Evolutionary conservation across 1,139 yeast genomes (phyloP).

Genomic region (Pichia sp.): DNA sequence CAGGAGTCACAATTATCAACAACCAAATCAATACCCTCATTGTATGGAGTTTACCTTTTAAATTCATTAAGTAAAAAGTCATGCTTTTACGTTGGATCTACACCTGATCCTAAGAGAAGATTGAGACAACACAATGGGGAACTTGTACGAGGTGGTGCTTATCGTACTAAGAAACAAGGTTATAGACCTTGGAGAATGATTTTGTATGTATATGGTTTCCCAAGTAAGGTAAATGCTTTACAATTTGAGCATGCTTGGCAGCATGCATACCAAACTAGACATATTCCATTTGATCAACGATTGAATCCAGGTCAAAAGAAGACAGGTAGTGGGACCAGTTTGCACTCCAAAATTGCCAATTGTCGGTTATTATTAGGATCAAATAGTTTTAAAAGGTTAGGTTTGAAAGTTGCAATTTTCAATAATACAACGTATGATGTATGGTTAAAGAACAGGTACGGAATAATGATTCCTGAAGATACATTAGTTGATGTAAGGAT

Average conservation of each 20-base stretch:
- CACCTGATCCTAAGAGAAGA: conserved; percentile 64
- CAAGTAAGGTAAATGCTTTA: conserved; percentile 60
- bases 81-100: conserved; percentile 68
- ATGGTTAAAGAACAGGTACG: conserved; percentile 18
- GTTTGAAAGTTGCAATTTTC: conserved; percentile 25
- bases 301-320: conserved; percentile 28
- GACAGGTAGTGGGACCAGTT: conserved; percentile 29
- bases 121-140: conserved; percentile 75
- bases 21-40: conserved; percentile 15
- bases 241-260: conserved; percentile 79
- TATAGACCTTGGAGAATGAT: conserved; percentile 71
- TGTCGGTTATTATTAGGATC: conserved; percentile 39
- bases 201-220: conserved; percentile 60
- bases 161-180: conserved; percentile 46
- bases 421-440: conserved; percentile 13
- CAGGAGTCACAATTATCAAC: too few species aligned
- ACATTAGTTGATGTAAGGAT: conserved; percentile 13
- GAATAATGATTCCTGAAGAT: conserved; percentile 18
- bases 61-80: conserved; percentile 49
- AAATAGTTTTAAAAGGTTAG: conserved; percentile 37
- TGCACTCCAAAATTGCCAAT: conserved; percentile 48
- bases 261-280: conserved; percentile 60
- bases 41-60: conserved; percentile 63
- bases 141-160: conserved; percentile 57
- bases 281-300: conserved; percentile 31